These are phyloP conservation scores for Chytriomyces sp. DNA, from an alignment of 192 early-diverging fungal genomes.

Conservation along the genomic window DNA sequence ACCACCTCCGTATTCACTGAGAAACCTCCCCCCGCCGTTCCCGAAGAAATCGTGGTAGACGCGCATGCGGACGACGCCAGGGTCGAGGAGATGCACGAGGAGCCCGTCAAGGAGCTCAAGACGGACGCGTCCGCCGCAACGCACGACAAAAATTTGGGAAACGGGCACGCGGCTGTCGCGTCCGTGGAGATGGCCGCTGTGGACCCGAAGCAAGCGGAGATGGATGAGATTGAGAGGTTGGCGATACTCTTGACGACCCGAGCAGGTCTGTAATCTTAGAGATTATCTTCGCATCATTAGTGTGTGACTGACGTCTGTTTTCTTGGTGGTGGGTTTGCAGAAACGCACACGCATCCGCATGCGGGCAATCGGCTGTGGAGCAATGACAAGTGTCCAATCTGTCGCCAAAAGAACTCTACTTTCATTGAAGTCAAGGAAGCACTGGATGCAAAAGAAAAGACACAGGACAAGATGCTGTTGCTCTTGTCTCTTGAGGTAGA, in stretches of 20 bases:
- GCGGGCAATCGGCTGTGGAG: conserved; percentile 49
- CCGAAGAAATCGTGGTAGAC: not conserved
- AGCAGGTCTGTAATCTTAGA: not conserved
- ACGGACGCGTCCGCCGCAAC: not conserved
- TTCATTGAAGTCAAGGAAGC: conserved; percentile 25
- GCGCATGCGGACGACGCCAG: not conserved
- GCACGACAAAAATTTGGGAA: too few species aligned
- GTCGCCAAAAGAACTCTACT: conserved; percentile 30
- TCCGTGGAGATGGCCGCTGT: too few species aligned
- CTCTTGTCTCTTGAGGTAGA: conserved; percentile 47
- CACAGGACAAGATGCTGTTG: conserved; percentile 49
- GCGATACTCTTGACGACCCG: conserved; percentile 19
- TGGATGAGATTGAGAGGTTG: conserved; percentile 19
- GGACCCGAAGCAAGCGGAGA: conserved; percentile 9
- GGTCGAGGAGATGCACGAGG: not conserved
- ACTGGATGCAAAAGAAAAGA: conserved; percentile 37
- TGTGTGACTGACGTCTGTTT: too few species aligned
- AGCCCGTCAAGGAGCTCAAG: not conserved
- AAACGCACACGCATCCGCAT: conserved; percentile 46
- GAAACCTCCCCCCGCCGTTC: not conserved
- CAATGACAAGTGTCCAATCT: conserved; percentile 51
- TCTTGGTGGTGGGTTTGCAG: too few species aligned
- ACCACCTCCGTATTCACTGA: too few species aligned
- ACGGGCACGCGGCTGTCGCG: too few species aligned
- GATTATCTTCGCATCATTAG: too few species aligned